Evolutionary conservation across 108 stramenopile genomes (phyloP).

Genomic region (Pseudonitzschia multistriata): DNA sequence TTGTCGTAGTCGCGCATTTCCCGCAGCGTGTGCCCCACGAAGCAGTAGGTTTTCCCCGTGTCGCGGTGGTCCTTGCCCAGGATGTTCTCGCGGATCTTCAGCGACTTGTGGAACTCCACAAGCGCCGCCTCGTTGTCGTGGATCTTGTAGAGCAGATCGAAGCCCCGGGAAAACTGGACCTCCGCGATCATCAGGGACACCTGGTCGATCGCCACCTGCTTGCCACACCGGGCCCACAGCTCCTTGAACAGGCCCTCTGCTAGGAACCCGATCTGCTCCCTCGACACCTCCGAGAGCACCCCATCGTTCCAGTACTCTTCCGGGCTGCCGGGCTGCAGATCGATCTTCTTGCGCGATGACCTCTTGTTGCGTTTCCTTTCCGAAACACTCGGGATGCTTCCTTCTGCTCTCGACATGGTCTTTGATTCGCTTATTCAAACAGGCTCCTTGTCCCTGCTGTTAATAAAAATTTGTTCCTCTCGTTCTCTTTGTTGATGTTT

Average conservation of each 20-base stretch:
- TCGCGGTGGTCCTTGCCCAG: constrained; percentile 42
- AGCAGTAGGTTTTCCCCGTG: constrained; percentile 47
- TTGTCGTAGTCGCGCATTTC: constrained; percentile 38
- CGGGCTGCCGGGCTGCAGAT: constrained; percentile 29
- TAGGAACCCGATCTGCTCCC: constrained; percentile 42
- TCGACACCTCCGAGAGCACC: constrained; percentile 38
- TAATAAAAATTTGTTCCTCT: background rate
- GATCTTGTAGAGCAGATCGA: constrained; percentile 37
- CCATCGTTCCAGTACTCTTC: constrained; percentile 40
- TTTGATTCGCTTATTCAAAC: too few relatives aligned
- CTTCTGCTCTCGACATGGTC: background rate
- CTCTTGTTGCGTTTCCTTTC: background rate
- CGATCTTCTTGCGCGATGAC: background rate
- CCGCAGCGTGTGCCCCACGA: constrained; percentile 40
- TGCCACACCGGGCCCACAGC: constrained; percentile 42
- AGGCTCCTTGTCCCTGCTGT: too few relatives aligned
- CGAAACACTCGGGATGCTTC: background rate
- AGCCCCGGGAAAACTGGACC: constrained; percentile 39
- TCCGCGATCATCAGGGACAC: constrained; percentile 36
- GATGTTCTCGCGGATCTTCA: constrained; percentile 38
- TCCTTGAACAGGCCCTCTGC: constrained; percentile 45
- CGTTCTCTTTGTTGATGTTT: background rate
- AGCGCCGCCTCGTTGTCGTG: constrained; percentile 42
- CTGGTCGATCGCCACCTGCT: constrained; percentile 40
- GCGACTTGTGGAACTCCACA: constrained; percentile 33